phyloP scores from a whole-genome alignment of 208 protist genomes.

The Phytomonas francai region DNA sequence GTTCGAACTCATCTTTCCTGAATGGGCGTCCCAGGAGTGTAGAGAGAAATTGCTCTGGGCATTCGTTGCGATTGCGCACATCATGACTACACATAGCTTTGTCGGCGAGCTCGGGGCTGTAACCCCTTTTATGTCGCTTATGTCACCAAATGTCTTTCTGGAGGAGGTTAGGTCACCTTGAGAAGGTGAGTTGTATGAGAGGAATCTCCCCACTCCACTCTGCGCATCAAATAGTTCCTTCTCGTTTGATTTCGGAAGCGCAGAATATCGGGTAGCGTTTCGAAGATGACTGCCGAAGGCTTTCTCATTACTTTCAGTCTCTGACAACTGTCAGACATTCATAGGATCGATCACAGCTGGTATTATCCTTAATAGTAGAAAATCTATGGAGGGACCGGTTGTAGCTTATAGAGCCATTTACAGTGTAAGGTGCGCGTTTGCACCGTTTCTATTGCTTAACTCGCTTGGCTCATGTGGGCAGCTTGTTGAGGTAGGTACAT shows the following conservation, averaged over 20 bases:
- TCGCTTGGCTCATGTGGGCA: background rate
- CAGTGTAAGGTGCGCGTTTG: background rate
- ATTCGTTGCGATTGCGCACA: background rate
- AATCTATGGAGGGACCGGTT: background rate
- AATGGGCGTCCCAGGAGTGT: background rate
- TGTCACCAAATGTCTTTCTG: background rate
- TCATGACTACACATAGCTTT: background rate
- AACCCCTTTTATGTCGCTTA: background rate
- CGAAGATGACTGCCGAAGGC: background rate
- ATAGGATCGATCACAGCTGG: background rate
- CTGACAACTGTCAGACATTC: background rate
- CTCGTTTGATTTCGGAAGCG: background rate
- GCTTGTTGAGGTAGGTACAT: background rate
- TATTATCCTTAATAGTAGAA: background rate
- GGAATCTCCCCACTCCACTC: background rate
- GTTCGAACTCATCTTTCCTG: background rate
- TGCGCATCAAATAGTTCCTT: background rate
- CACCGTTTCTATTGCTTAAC: background rate
- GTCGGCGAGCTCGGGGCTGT: background rate
- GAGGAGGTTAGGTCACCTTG: background rate
- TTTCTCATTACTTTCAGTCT: background rate
- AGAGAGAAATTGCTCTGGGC: background rate
- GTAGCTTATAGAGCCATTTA: background rate
- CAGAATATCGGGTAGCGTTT: background rate
- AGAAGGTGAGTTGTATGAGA: background rate